Evolutionary conservation across 345 rosid genomes (phyloP), one percentile per base, ranked within the genome.

Genomic region (Gynandropsis gynandra): DNA sequence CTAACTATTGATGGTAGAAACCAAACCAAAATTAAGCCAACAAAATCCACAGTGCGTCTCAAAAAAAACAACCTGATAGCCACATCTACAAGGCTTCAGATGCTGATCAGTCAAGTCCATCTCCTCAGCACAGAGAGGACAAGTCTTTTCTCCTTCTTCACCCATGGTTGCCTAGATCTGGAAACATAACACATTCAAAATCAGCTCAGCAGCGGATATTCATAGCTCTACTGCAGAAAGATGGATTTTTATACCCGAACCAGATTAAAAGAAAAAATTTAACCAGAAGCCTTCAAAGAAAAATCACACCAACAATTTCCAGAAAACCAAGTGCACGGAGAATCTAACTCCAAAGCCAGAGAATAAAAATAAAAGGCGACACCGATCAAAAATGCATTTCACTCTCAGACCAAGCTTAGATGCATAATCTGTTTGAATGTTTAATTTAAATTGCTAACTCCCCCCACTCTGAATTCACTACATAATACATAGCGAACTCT

Each of bases 81-180:
- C 98, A 74, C 98, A 90, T 79, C 77, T 79, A 79, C 98, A 90
- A 54, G 98, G 96, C 69, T 87, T 90, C 59, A 90, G 74, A 38
- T 84, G 87, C 66, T 82, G 96, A 78, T 90, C 98, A 46, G 98
- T 90, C 75, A 82, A 68, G 64, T 87, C 98, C 98, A 90, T 87
- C 74, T 87, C 96, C 66, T 90, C 96, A 0, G 93, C 76, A 24
- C 98, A 90, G 42, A 90, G 83, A 53, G 98, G 98, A 62, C 98
- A 90, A 27, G 82, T 80, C 79, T 63, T 90, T 52, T 90, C 98
- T 64, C 95, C 98, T 59, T 80, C 79, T 37, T 83, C 98, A 59
- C 80, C 78, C 98, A 90, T 87, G 66, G 62, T 77, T 64, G 72
- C 78, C 79, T 69, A 56, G 43, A 32, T 34, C 13, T 4, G 10